Conservation (phyloP, 2,329 filamentous ascomycete genomes). For the Chalaropsis ovoidea region DNA sequence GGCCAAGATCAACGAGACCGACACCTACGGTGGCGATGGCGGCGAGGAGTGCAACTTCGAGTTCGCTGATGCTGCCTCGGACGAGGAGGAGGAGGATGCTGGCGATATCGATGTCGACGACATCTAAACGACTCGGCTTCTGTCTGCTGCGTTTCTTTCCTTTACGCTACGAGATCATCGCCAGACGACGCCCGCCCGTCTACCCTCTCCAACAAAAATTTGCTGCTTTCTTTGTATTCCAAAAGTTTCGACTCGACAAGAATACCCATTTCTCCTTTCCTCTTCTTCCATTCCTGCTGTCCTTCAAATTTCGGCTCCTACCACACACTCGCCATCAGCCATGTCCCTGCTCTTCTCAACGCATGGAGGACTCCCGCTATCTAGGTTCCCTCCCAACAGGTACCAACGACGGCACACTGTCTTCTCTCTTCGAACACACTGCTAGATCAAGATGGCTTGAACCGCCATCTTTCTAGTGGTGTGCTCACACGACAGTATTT, state of each 20-base stretch:
- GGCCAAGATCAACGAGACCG: constrained; percentile 99
- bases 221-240: constrained; percentile 12
- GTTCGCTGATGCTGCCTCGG: constrained; percentile 83
- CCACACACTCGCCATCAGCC: constrained; percentile 20
- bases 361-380: constrained; percentile 8
- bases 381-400: neutral
- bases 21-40: constrained; percentile 83
- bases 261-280: constrained; percentile 14
- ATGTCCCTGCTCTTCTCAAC: constrained; percentile 7
- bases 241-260: constrained; percentile 1
- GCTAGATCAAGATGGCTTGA: neutral
- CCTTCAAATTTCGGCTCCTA: constrained; percentile 4
- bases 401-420: neutral
- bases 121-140: constrained; percentile 51
- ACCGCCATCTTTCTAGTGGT: neutral
- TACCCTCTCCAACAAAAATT: neutral
- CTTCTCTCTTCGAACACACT: neutral
- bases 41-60: constrained; percentile 96
- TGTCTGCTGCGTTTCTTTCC: neutral
- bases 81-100: constrained; percentile 44
- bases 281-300: constrained; percentile 21
- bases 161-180: constrained; percentile 7
- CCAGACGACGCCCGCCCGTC: constrained; percentile 24
- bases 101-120: constrained; percentile 93
- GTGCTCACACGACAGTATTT: constrained; percentile 4